A percentile compares a stretch with the other conserved stretches of the same genome.
Evolutionary conservation across 495 filamentous ascomycete species (phyloP).

Genomic region (Monascus purpureus): DNA sequence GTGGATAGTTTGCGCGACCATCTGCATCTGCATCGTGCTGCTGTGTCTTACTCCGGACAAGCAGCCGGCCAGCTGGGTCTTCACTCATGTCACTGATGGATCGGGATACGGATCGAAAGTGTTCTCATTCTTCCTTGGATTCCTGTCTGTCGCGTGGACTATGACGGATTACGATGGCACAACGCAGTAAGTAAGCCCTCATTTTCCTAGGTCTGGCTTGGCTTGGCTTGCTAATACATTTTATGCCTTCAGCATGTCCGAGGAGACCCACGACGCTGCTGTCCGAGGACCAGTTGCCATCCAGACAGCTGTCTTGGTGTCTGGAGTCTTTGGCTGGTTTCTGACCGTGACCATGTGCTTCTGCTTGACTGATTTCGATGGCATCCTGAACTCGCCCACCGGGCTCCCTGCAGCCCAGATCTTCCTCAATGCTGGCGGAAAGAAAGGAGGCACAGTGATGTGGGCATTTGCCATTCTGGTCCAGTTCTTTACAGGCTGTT

Average conservation of each 20-base stretch:
- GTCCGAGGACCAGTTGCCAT: slow-evolving; percentile 53
- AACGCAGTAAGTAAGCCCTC: slow-evolving; percentile 45
- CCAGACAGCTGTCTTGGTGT: slow-evolving; percentile 48
- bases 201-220: neutral
- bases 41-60: slow-evolving; percentile 49
- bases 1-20: slow-evolving; percentile 34
- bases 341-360: slow-evolving; percentile 56
- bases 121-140: slow-evolving; percentile 54
- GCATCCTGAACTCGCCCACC: slow-evolving; percentile 44
- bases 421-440: slow-evolving; percentile 53
- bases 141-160: slow-evolving; percentile 60
- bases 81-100: slow-evolving; percentile 50
- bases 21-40: slow-evolving; percentile 48
- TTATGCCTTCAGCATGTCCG: slow-evolving; percentile 51
- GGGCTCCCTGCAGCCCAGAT: slow-evolving; percentile 59
- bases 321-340: slow-evolving; percentile 49
- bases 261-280: slow-evolving; percentile 60
- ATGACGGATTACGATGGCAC: slow-evolving; percentile 70
- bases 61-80: slow-evolving; percentile 50
- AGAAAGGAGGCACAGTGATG: slow-evolving; percentile 47
- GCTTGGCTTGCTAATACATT: neutral
- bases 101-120: slow-evolving; percentile 51
- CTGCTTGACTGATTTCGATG: slow-evolving; percentile 51
- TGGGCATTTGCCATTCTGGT: slow-evolving; percentile 57
- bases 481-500: slow-evolving; percentile 59